Conservation (phyloP, 2,329 filamentous ascomycete species). For the Coccinonectria pachysandricola region DNA sequence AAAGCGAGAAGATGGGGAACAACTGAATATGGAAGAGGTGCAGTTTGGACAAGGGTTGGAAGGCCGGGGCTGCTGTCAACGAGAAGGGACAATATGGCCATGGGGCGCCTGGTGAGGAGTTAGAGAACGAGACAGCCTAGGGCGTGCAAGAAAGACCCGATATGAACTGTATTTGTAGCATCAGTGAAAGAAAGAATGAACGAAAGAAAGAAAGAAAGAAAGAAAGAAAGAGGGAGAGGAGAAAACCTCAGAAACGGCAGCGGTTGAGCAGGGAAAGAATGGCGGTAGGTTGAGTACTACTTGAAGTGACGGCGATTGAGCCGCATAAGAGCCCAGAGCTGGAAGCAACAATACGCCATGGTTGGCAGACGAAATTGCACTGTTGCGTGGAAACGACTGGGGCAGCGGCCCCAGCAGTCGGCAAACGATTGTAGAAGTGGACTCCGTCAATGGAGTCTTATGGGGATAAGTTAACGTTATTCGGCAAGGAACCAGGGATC, state of each 20-base stretch:
- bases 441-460: too few relatives aligned
- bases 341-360: too few relatives aligned
- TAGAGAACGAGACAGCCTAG: constrained; percentile 7
- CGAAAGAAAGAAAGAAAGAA: background rate
- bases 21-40: constrained; percentile 1
- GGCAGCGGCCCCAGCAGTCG: too few relatives aligned
- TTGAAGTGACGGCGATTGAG: too few relatives aligned
- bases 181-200: constrained; percentile 1
- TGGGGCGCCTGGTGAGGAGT: constrained; percentile 3
- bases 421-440: too few relatives aligned
- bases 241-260: constrained; percentile 2
- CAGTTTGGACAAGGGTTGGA: constrained; percentile 4
- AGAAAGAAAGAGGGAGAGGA: constrained; percentile 1
- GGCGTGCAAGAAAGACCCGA: constrained; percentile 1
- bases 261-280: constrained; percentile 1
- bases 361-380: too few relatives aligned
- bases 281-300: too few relatives aligned
- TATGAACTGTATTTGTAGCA: constrained; percentile 1
- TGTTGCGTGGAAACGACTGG: too few relatives aligned
- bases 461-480: too few relatives aligned
- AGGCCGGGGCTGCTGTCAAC: constrained; percentile 5
- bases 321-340: too few relatives aligned
- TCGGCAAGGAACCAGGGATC: too few relatives aligned
- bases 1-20: constrained; percentile 3
- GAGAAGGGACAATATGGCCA: constrained; percentile 2